Base-by-base conservation (phyloP, 345 rosid species). In the Eucalyptus camaldulensis region DNA sequence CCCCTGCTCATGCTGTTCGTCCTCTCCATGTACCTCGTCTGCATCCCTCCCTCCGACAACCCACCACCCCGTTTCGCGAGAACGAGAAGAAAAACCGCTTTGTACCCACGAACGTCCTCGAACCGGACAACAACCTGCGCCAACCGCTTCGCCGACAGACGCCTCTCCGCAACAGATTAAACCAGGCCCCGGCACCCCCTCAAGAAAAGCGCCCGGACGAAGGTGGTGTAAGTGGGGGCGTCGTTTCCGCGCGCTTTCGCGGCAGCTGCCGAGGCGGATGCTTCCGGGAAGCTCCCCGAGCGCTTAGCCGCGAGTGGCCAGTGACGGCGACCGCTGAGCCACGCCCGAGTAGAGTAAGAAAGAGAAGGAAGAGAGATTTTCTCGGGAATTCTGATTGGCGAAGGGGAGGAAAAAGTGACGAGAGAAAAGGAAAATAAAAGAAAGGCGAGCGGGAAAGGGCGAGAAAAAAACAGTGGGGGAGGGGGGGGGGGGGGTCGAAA, bases 11-110 rank as follows among this genome's bases (percentile, higher is more conserved):
- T 95, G 89, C 94, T 94, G 87, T 93, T 96, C 86, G 98, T 93
- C 93, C 98, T 94, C 93, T 96, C 96, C 96, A 96, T 92, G 87
- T 92, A 96, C 92, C 97, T 95, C 53, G 96, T 94, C 43, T 96
- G 96, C 99, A 96, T 96, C 88, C 91, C 89, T 44, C 33, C 87
- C 85, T 44, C 43, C 25, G 47, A 47, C 44, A 22, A 8, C 76
- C 31, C 49, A 21, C 72, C 33, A 5, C 19, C 43, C 60, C 45
- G 40, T 14, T 16, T 47, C 87, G 45, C 83, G 83, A 72, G 45
- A 72, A 37, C 27, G 22, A 37, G 45, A 65, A 10, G 45, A 10
- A 37, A 19, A 40, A 40, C 47, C 7, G 13, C 62, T 56, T 56
- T 2, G 29, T 19, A 76, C 27, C 25, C 47, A 12, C 29, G 29